Evolutionary conservation across 73 alveolate genomes (phyloP).

Genomic region (Tetrahymena elliotti): DNA sequence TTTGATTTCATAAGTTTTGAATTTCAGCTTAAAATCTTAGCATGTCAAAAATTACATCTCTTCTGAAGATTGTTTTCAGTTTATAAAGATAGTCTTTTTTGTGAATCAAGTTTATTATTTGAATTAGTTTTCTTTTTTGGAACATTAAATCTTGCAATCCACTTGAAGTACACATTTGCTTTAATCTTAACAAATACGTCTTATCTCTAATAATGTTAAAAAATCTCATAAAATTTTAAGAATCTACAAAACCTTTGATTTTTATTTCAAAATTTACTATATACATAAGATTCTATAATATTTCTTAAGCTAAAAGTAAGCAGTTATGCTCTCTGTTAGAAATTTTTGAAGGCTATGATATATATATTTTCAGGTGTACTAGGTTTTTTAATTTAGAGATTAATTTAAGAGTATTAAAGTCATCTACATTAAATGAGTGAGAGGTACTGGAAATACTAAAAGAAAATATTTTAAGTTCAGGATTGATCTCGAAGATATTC

Average conservation of each 20-base stretch:
- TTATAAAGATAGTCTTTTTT: background rate
- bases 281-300: background rate
- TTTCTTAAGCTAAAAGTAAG: background rate
- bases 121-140: background rate
- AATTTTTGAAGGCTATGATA: background rate
- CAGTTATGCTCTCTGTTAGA: background rate
- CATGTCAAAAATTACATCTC: background rate
- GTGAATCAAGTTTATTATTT: background rate
- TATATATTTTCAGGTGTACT: background rate
- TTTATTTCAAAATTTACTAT: background rate
- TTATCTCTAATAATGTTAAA: background rate
- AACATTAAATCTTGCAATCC: background rate
- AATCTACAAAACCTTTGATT: background rate
- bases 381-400: background rate
- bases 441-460: background rate
- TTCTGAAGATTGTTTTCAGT: background rate
- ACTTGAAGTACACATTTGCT: background rate
- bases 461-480: background rate
- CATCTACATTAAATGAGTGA: background rate
- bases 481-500: background rate
- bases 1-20: too few relatives aligned
- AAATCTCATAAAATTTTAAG: background rate
- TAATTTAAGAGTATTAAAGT: background rate
- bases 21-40: background rate
- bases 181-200: background rate